Evolutionary conservation across 306 rosid genomes (phyloP).

Genomic region (Prunus mongolica): DNA sequence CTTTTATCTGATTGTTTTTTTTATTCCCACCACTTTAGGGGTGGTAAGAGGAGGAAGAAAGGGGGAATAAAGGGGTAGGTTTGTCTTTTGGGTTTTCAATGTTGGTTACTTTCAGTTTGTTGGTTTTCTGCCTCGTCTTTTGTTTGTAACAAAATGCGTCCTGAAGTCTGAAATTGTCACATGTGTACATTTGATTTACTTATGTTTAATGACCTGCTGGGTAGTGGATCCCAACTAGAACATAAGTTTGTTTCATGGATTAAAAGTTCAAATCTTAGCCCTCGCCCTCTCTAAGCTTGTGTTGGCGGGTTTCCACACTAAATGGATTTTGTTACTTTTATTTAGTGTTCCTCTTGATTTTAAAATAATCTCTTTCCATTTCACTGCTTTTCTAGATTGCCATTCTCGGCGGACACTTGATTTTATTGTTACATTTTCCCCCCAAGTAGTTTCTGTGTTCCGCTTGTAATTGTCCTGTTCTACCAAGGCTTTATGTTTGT

Average conservation of each 20-base stretch:
- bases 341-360: neutral
- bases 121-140: neutral
- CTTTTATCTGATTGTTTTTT: neutral
- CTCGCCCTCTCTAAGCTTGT: neutral
- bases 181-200: neutral
- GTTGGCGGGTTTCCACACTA: neutral
- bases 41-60: neutral
- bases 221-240: neutral
- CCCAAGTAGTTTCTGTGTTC: neutral
- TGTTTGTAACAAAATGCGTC: neutral
- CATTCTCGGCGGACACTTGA: neutral
- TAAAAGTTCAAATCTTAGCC: neutral
- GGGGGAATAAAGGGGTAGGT: neutral
- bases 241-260: neutral
- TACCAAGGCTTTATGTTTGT: neutral
- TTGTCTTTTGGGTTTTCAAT: neutral
- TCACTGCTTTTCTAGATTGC: neutral
- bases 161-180: neutral
- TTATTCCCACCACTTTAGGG: neutral
- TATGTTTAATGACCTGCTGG: neutral
- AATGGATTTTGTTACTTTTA: neutral
- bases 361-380: neutral
- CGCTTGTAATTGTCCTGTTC: neutral
- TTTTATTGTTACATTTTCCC: neutral
- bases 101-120: neutral